Base-by-base conservation (phyloP, 1,284 basidiomycete species). In the Fomes fomentarius region DNA sequence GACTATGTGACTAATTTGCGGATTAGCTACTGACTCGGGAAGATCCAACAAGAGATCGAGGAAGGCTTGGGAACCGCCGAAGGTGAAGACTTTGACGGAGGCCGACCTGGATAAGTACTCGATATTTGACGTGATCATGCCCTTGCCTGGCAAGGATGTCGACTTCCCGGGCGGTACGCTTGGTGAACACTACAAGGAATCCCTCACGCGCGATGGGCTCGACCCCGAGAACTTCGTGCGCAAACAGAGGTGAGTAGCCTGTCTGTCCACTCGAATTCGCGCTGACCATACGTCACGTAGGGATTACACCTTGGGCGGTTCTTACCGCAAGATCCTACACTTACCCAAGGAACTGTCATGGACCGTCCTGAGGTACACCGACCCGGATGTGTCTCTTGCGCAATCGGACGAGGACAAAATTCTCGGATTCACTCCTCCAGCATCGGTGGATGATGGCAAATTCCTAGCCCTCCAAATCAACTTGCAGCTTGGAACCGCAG, bases 111-210 rank as follows among this genome's bases (percentile, higher is more conserved):
- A 83, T 58, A 82, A 89, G 47, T 91, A 94, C 71, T 83, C 87
- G 4, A 93, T 99, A 54, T 93, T 93, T 66, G 96, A 99, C 71
- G 91, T 99, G 34, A 84, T 98, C 57, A 93, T 99, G 84, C 96
- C 97, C 5, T 76, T 98, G 28, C 94, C 96, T 22, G 97, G 97
- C 4, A 93, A 87, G 64, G 92, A 96, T 66, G 92, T 98, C 25
- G 87, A 90, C 35, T 94, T 93, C 64, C 95, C 96, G 0, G 87
- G 87, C 4, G 93, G 94, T 11, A 69, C 78, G 35, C 84, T 97
- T 21, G 91, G 92, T 17, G 86, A 94, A 60, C 81, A 86, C 52
- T 98, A 96, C 71, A 79, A 78, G 56, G 83, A 91, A 62, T 93
- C 94, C 66, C 79, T 99, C 56, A 76, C 75, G 52, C 78, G 82